Percentiles rank a stretch among this genome's conserved stretches.
Conservation (phyloP, 257 asterid genomes). For the Galeopsis tetrahit region DNA sequence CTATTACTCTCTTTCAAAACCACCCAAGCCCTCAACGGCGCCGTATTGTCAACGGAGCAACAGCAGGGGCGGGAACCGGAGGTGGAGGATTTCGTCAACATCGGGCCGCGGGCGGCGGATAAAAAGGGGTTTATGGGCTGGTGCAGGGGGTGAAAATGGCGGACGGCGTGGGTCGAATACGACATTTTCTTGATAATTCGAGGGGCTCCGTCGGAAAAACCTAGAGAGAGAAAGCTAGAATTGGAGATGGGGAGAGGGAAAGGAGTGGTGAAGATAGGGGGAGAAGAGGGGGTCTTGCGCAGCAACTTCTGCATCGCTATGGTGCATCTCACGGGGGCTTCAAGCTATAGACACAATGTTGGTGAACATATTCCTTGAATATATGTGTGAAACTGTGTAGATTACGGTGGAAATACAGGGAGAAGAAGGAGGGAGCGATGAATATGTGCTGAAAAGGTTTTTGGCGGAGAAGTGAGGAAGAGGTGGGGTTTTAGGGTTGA, state of each 20-base stretch:
- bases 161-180: slow-evolving; percentile 28
- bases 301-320: slow-evolving; percentile 42
- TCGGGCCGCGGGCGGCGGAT: slow-evolving; percentile 28
- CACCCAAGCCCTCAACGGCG: slow-evolving; percentile 62
- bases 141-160: slow-evolving; percentile 25
- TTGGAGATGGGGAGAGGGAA: slow-evolving; percentile 31
- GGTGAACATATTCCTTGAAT: neutral
- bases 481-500: slow-evolving; percentile 39
- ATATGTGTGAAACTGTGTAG: neutral
- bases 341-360: neutral
- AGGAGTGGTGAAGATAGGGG: slow-evolving; percentile 28
- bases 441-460: slow-evolving; percentile 31
- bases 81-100: slow-evolving; percentile 19
- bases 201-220: slow-evolving; percentile 21
- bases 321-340: slow-evolving; percentile 37
- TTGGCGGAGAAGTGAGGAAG: slow-evolving; percentile 30
- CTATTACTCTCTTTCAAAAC: slow-evolving; percentile 43
- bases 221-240: slow-evolving; percentile 31
- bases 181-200: slow-evolving; percentile 24
- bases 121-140: slow-evolving; percentile 22
- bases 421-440: neutral
- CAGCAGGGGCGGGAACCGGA: slow-evolving; percentile 45
- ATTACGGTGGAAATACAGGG: neutral
- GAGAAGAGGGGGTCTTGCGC: slow-evolving; percentile 36
- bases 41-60: slow-evolving; percentile 42